A percentile compares a stretch with the other conserved stretches of the same genome.
These are phyloP conservation scores for Coemansia sp. DNA, from an alignment of 192 early-diverging fungal species.

Conservation along the genomic window DNA sequence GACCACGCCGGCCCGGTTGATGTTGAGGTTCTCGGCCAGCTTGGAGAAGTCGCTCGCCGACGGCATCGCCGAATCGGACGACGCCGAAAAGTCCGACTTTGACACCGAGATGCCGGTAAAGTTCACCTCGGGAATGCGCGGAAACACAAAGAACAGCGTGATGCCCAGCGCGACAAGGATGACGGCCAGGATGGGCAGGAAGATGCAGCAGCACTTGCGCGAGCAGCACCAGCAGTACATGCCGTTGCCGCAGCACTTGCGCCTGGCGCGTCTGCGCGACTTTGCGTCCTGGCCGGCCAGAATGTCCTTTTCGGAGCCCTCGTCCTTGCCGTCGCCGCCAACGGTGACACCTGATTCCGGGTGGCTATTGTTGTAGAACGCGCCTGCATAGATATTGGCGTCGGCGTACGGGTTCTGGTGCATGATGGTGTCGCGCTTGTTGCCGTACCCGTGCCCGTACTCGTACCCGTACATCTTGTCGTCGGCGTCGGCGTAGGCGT, in stretches of 20 bases:
- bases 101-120: constrained; percentile 40
- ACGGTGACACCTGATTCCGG: constrained; percentile 10
- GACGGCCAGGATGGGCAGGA: constrained; percentile 35
- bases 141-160: constrained; percentile 52
- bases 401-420: constrained; percentile 2
- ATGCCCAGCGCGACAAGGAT: constrained; percentile 48
- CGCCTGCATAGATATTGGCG: neutral
- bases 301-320: neutral
- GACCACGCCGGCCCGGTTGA: constrained; percentile 50
- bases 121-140: constrained; percentile 44
- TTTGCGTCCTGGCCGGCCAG: neutral
- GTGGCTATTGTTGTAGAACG: constrained; percentile 8
- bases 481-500: neutral
- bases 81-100: neutral
- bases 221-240: constrained; percentile 55
- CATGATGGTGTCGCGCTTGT: neutral
- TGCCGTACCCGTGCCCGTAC: neutral
- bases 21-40: constrained; percentile 23
- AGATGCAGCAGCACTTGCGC: constrained; percentile 43
- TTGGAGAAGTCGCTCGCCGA: constrained; percentile 16
- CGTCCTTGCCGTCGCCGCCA: constrained; percentile 9
- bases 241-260: constrained; percentile 47
- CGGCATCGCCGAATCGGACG: neutral
- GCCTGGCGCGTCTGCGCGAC: constrained; percentile 14
- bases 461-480: neutral